Conservation (phyloP, 441 rosid genomes). For the Gossypium trilobum region DNA sequence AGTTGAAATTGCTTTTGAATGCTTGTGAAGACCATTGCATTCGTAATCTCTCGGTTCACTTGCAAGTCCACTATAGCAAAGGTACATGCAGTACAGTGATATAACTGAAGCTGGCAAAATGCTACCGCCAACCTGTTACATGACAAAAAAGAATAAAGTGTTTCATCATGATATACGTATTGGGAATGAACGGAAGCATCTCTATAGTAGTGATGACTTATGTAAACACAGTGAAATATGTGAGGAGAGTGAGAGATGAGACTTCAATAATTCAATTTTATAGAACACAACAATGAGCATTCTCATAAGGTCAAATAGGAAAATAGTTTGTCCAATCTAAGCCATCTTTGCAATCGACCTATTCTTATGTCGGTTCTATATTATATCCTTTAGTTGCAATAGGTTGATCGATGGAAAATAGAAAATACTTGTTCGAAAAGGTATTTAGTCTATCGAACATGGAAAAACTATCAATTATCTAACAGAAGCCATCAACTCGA, state of each 20-base stretch:
- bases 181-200: neutral
- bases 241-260: neutral
- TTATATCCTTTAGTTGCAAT: neutral
- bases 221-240: slow-evolving; percentile 16
- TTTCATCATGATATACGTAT: neutral
- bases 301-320: neutral
- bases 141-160: neutral
- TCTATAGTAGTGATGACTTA: neutral
- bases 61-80: slow-evolving; percentile 82
- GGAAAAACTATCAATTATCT: neutral
- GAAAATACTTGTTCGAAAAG: neutral
- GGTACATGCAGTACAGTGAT: slow-evolving; percentile 76
- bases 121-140: slow-evolving; percentile 57
- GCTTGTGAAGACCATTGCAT: slow-evolving; percentile 80
- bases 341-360: neutral
- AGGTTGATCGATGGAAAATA: neutral
- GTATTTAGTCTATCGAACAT: neutral
- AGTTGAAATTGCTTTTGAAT: slow-evolving; percentile 70
- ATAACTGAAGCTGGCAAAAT: slow-evolving; percentile 80
- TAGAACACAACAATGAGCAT: neutral
- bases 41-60: slow-evolving; percentile 82
- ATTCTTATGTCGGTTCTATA: neutral
- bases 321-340: neutral
- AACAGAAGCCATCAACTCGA: neutral
- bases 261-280: neutral